Evolutionary conservation across 805 yeast species (phyloP), one percentile per base, ranked within the genome.

Genomic region (Wickerhamiella qilinensis): DNA sequence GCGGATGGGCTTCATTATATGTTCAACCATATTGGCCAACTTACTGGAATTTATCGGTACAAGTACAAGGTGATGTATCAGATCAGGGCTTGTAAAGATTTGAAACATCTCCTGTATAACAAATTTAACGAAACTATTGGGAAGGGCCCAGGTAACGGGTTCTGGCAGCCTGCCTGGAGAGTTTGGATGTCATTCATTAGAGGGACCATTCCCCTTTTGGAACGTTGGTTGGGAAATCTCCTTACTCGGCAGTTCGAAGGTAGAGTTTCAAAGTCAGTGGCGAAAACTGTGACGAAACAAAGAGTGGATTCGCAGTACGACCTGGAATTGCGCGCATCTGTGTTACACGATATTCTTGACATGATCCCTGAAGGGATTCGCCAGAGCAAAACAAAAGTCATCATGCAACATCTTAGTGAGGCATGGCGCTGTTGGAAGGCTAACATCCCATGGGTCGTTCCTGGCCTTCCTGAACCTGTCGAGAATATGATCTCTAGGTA

Each of bases 351-450:
- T 54, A 88, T 91, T 35, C 62, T 91, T 42, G 99, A 91, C 54
- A 85, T 85, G 94, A 85, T 91, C 35, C 98, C 98, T 0, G 95
- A 84, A 45, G 94, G 94, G 1, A 69, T 91, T 43, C 78, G 82
- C 50, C 91, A 83, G 51, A 80, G 72, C 46, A 86, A 84, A 54
- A 75, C 95, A 1, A 79, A 80, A 50, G 75, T 93, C 0, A 79
- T 91, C 38, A 58, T 91, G 35, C 97, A 91, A 51, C 99, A 91
- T 58, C 65, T 91, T 41, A 81, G 93, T 53, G 98, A 91, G 57
- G 98, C 98, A 0, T 91, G 99, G 99, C 66, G 98, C 55, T 91
- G 97, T 56, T 91, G 99, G 99, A 91, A 91, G 56, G 98, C 98
- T 2, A 88, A 91, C 53, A 79, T 91, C 42, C 94, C 96, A 0